Evolutionary conservation across 345 rosid species (phyloP).

Genomic region (Salix exigua): DNA sequence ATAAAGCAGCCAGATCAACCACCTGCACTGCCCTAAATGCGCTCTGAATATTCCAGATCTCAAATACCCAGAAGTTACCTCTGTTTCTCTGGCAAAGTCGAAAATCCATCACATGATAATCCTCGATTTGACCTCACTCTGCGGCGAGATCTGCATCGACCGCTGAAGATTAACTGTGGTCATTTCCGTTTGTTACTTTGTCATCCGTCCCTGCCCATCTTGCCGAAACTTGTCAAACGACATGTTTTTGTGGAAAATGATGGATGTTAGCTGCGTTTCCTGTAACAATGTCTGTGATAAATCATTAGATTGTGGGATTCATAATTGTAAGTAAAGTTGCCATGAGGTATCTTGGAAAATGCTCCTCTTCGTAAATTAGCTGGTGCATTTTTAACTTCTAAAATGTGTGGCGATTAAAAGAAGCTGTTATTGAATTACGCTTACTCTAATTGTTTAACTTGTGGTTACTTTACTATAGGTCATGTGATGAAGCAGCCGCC

Average conservation of each 20-base stretch:
- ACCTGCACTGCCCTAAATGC: conserved; percentile 91
- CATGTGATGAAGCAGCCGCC: too few relatives aligned
- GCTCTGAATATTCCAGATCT: conserved; percentile 52
- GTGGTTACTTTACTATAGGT: too few relatives aligned
- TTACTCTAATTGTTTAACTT: too few relatives aligned
- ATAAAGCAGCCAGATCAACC: conserved; percentile 42
- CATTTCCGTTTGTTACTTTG: conserved; percentile 73
- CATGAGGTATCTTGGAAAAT: conserved; percentile 32
- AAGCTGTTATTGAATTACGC: too few relatives aligned
- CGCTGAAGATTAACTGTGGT: conserved; percentile 61
- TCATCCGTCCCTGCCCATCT: conserved; percentile 83
- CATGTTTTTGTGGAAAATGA: conserved; percentile 61
- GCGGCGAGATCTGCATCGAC: conserved; percentile 75
- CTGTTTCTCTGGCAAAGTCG: conserved; percentile 80
- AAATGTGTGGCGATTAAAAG: neutral
- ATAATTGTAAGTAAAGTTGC: conserved; percentile 55
- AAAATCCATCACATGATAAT: conserved; percentile 59
- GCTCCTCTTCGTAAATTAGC: neutral
- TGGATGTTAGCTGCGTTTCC: conserved; percentile 71
- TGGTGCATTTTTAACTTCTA: neutral
- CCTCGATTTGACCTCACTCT: conserved; percentile 94
- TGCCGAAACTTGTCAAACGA: conserved; percentile 59
- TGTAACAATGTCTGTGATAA: conserved; percentile 48
- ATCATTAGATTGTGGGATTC: conserved; percentile 52
- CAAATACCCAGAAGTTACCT: conserved; percentile 56